Evolutionary conservation across 805 yeast species (phyloP), one percentile per base, ranked within the genome.

Genomic region (Saccharomyces cerevisiae): DNA sequence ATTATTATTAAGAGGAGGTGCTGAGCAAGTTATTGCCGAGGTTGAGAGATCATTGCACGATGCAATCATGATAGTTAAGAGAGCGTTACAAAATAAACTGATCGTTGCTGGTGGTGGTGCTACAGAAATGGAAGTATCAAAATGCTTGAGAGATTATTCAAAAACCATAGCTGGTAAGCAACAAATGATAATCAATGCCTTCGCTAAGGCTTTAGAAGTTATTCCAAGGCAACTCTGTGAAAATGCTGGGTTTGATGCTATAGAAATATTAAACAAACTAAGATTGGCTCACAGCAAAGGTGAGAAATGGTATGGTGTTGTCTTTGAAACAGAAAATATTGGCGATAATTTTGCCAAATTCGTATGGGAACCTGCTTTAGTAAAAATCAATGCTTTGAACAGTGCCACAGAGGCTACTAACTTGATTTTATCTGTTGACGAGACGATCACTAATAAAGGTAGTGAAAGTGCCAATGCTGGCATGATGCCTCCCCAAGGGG

Each of bases 51-150:
- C 97, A 1, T 77, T 94, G 61, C 98, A 94, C 68, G 99, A 94
- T 74, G 99, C 99, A 51, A 89, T 94, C 51, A 92, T 92, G 99
- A 91, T 94, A 70, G 98, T 92, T 48, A 92, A 91, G 74, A 81
- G 99, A 64, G 95, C 98, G 1, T 82, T 94, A 46, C 84, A 87
- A 66, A 91, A 91, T 69, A 86, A 84, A 66, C 75, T 81, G 29
- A 83, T 94, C 61, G 99, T 94, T 55, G 98, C 96, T 13, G 99
- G 99, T 58, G 99, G 99, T 60, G 99, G 99, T 59, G 99, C 99
- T 36, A 86, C 90, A 59, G 99, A 94, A 73, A 94, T 94, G 99
- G 98, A 94, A 69, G 67, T 94, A 46, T 90, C 97, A 41, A 89
- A 83, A 69, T 82, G 87, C 69, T 78, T 94, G 62, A 82, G 99